Percentiles rank a stretch among this genome's conserved stretches.
Evolutionary conservation across 306 rosid species (phyloP).

Genomic region (Vicia faba): DNA sequence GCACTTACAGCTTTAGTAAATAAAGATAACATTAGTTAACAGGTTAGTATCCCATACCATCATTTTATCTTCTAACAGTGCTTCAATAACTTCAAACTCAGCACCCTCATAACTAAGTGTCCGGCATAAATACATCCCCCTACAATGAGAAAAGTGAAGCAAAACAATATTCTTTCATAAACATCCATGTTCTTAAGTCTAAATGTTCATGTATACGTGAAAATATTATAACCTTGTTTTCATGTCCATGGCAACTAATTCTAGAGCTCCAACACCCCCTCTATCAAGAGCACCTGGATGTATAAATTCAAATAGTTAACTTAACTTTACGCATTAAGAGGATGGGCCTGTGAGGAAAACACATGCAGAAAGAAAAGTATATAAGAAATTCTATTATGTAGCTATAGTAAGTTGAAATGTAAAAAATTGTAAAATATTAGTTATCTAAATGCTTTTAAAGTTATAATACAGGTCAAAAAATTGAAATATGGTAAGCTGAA

Average conservation of each 20-base stretch:
- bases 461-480: constrained; percentile 5
- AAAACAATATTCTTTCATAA: constrained; percentile 20
- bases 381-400: constrained; percentile 14
- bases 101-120: constrained; percentile 92
- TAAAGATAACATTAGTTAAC: constrained; percentile 14
- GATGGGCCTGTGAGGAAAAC: background rate
- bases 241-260: constrained; percentile 99
- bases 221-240: constrained; percentile 81
- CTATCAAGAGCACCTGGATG: constrained; percentile 85
- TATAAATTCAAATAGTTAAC: constrained; percentile 22
- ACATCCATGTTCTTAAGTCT: constrained; percentile 1
- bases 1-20: constrained; percentile 1
- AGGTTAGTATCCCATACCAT: constrained; percentile 61
- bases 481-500: background rate
- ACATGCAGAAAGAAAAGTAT: background rate
- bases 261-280: constrained; percentile 99
- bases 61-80: constrained; percentile 88
- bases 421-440: background rate
- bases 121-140: constrained; percentile 98
- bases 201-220: constrained; percentile 3
- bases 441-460: background rate
- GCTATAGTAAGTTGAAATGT: constrained; percentile 2
- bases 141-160: constrained; percentile 45
- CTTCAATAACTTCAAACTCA: constrained; percentile 91
- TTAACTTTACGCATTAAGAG: constrained; percentile 10